Evolutionary conservation across 2,329 filamentous ascomycete species (phyloP), one percentile per base, ranked within the genome.

Genomic region (Pseudocercospora macadamiae): DNA sequence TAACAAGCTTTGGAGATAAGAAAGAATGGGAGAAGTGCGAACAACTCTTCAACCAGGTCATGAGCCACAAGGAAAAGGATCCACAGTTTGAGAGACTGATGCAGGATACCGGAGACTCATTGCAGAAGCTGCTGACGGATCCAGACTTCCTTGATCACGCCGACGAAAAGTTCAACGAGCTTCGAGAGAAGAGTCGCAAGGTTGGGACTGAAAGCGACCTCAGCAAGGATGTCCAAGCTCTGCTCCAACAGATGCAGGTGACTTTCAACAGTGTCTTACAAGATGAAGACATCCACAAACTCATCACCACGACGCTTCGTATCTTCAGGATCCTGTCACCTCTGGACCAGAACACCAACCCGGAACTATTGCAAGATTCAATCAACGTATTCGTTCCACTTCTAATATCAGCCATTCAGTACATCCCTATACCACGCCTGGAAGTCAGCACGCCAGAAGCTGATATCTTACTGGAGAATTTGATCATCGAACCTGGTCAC

Each of bases 401-500:
- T 10, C 70, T 92, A 3, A 83, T 97, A 57, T 83, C 90, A 64
- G 85, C 86, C 2, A 82, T 97, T 28, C 92, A 97, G 72, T 92
- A 91, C 74, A 79, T 97, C 3, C 93, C 93, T 0, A 95, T 97
- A 53, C 93, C 93, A 0, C 88, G 93, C 3, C 76, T 97, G n/a
- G 93, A 97, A 73, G 80, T 97, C 4, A 89, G 90, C 0, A 89
- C 88, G 3, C 93, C 92, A 0, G 86, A 90, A 30, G 81, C 96
- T 55, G 93, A 97, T 67, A 83, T 97, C 4, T 79, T 97, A 1
- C 78, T 97, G 2, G 93, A 97, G 71, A 97, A 96, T 64, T 80
- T 97, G 28, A 89, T 97, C 60, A 82, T 97, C 28, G 91, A 97
- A 70, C 93, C 93, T 0, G 93, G 93, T 5, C 82, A 82, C 57